These are phyloP conservation scores for Marasmius oreades DNA, from an alignment of 1,284 basidiomycete genomes.

Conservation along the genomic window DNA sequence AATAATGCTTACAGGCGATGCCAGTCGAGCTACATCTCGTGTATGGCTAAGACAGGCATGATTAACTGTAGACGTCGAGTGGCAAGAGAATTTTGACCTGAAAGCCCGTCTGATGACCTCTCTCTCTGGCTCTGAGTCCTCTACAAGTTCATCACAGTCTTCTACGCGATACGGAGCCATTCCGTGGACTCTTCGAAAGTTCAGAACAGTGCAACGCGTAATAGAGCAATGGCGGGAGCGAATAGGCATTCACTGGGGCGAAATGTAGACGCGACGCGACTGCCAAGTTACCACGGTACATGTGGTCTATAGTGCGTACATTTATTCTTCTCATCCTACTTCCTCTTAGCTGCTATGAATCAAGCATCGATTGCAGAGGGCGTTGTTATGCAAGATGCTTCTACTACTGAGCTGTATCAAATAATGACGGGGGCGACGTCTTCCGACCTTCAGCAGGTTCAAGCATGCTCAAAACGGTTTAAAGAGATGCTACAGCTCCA, in stretches of 20 bases:
- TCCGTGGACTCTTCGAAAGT: neutral
- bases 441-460: conserved; percentile 59
- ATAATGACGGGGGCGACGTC: conserved; percentile 66
- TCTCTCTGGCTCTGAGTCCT: conserved; percentile 69
- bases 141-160: conserved; percentile 48
- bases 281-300: neutral
- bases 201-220: conserved; percentile 1
- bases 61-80: neutral
- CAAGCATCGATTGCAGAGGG: conserved; percentile 7
- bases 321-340: neutral
- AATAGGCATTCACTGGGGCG: neutral
- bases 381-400: conserved; percentile 37
- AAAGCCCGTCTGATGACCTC: conserved; percentile 34
- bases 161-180: conserved; percentile 13
- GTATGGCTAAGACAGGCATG: neutral
- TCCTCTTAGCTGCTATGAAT: neutral
- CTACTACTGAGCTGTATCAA: conserved; percentile 60
- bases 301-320: neutral
- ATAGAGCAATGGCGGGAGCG: neutral
- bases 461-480: conserved; percentile 56
- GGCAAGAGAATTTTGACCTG: neutral
- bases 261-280: neutral
- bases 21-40: conserved; percentile 17
- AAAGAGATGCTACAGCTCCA: conserved; percentile 63
- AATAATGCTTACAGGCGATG: conserved; percentile 10